Base-by-base conservation (phyloP, 169 alveolate genomes). In the Theileria equi region DNA sequence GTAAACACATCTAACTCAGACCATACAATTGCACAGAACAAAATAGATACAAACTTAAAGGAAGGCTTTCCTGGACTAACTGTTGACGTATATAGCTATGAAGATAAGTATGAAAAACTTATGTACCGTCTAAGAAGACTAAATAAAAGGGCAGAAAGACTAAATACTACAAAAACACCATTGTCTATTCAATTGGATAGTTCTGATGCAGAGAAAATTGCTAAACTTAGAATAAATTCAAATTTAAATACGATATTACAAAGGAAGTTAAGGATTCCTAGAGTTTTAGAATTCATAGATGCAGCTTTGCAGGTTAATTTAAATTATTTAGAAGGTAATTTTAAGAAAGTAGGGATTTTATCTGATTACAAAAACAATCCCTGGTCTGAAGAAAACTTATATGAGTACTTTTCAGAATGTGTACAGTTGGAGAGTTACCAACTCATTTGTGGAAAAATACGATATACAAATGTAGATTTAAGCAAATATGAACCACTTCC, bases 301-400 rank as follows among this genome's bases (percentile, higher is more conserved):
- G 53, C 55, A 19, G 84, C 84, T 1, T 40, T 72, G 19, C 62
- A 40, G 28, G 23, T 52, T 40, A 74, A 74, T 32, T 8, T 74
- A 66, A 19, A 44, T 17, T 64, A 38, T 25, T 28, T 50, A 5
- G 35, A 59, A 35, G 69, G 11, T 31, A 59, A 58, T n/a, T 29
- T 63, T 5, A 69, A 44, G 28, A n/a, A n/a, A n/a, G n/a, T n/a
- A n/a, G n/a, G n/a, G n/a, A 59, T 74, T 1, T 3, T 31, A 21
- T 59, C 57, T 0, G 55, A 62, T 35, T 67, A 50, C 32, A 52
- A 31, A 13, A 31, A 23, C 40, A 62, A 63, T 23, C 50, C 49
- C 1, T 74, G 84, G 84, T 74, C 84, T 2, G 84, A 74, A 40
- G 19, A 23, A 0, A 55, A 44, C 3, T 53, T 77, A 11, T 58